Conservation (phyloP, 2,329 filamentous ascomycete species). For the Sclerotinia subarctica region DNA sequence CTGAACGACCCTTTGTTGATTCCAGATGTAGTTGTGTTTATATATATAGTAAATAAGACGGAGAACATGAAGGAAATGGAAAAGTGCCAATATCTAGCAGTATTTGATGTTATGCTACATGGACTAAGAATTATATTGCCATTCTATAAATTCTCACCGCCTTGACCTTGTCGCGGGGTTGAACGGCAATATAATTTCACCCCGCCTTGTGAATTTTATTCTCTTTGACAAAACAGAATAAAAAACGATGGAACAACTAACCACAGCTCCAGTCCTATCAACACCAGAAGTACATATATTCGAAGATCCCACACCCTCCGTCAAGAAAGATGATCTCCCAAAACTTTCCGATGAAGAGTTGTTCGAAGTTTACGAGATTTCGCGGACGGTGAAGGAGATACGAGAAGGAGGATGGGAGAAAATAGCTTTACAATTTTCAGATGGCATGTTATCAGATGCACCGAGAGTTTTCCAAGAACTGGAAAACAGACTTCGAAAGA, state of each 20-base stretch:
- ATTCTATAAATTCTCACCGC: background rate
- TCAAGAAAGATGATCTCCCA: background rate
- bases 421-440: slow-evolving; percentile 92
- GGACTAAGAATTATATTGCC: background rate
- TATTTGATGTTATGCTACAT: too few species aligned
- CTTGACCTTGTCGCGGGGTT: background rate
- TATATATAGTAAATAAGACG: background rate
- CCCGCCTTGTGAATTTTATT: slow-evolving; percentile 22
- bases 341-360: slow-evolving; percentile 62
- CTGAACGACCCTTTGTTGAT: background rate
- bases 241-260: slow-evolving; percentile 21
- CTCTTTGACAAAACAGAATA: slow-evolving; percentile 10
- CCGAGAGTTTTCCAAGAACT: slow-evolving; percentile 72
- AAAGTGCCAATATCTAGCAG: background rate
- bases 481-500: slow-evolving; percentile 46
- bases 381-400: slow-evolving; percentile 74
- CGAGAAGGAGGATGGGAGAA: slow-evolving; percentile 66
- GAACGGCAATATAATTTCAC: slow-evolving; percentile 8
- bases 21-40: background rate
- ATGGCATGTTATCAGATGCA: slow-evolving; percentile 85
- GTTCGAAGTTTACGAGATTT: slow-evolving; percentile 76
- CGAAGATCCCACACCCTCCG: slow-evolving; percentile 46
- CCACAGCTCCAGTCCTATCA: slow-evolving; percentile 57
- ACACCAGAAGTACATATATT: slow-evolving; percentile 60
- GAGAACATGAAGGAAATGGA: background rate